Evolutionary conservation across 108 stramenopile species (phyloP), one percentile per base, ranked within the genome.

Genomic region (Parietichytrium sp.): DNA sequence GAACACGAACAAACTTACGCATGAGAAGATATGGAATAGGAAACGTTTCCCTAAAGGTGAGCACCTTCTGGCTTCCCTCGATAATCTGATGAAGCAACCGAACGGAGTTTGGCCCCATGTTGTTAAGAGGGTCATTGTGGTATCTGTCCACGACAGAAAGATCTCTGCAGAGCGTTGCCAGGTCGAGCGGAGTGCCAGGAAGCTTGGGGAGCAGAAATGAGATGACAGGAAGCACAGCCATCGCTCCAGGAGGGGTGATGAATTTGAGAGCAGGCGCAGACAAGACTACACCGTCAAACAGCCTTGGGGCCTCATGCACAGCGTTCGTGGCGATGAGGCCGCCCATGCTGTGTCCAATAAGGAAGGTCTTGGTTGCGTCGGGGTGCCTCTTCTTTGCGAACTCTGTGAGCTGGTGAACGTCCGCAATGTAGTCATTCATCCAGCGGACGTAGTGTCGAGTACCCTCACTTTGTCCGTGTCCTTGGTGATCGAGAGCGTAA

Each of bases 291-390:
- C 79, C 79, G 30, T 72, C 61, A 27, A 18, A 72, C 20, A 72
- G 61, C 10, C 61, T 10, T 6, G 61, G 61, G 7, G 61, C 61
- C 42, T 72, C 61, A 20, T 72, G 36, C 6, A 72, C 61, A 23
- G 61, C 33, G 33, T 72, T 33, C 2, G 45, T 72, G 10, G 61
- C 29, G 20, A 72, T 72, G 10, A 72, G 42, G n/a, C 38, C 36
- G 33, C 61, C 61, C 61, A 72, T 72, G 20, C 61, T 72, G 61
- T 72, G 61, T 6, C 61, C 61, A 20, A 72, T 36, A 27, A 72
- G 48, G 49, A 49, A 79, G 49, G 45, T 20, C 3, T 72, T 72
- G 10, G 36, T 72, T n/a, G 45, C 61, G 2, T 8, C 23, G 16
- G 61, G 61, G 61, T 72, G 61, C 42, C 33, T 49, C 30, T 23